Conservation (phyloP, 805 yeast species). For the Deakozyma indianensis region DNA sequence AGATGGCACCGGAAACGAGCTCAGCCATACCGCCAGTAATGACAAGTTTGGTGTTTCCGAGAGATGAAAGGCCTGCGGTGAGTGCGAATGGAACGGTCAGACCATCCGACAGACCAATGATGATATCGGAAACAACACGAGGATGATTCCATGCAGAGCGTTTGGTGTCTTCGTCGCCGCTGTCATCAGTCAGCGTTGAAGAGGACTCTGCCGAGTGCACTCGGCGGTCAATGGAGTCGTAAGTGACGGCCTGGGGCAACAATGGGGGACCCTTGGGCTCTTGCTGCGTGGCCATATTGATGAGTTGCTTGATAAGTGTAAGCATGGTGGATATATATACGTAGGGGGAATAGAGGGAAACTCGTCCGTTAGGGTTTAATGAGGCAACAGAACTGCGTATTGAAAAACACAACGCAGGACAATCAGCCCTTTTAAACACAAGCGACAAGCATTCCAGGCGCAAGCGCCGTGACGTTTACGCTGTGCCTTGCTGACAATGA, state of each 20-base stretch:
- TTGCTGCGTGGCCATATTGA: not conserved
- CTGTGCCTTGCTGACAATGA: too few relatives aligned
- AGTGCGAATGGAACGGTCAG: conserved; percentile 97
- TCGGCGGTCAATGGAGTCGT: not conserved
- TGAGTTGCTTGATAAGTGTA: not conserved
- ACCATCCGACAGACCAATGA: conserved; percentile 91
- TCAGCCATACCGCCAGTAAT: conserved; percentile 98
- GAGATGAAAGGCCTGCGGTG: conserved; percentile 86
- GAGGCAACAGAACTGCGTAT: too few relatives aligned
- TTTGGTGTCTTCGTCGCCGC: not conserved
- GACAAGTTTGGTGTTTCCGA: conserved; percentile 81
- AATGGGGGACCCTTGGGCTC: not conserved
- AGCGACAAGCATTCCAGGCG: too few relatives aligned
- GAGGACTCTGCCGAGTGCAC: conserved; percentile 4
- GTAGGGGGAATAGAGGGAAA: not conserved
- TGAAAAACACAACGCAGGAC: too few relatives aligned
- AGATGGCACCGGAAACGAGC: conserved; percentile 88
- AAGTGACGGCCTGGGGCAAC: not conserved
- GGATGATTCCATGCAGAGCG: conserved; percentile 28
- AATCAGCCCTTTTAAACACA: too few relatives aligned
- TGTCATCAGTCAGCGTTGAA: conserved; percentile 3
- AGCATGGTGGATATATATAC: not conserved
- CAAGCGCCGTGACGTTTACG: too few relatives aligned
- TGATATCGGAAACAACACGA: conserved; percentile 82
- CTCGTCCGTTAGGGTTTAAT: too few relatives aligned